phyloP scores from a whole-genome alignment of 2,329 filamentous ascomycete genomes.

The Salinomyces thailandicus region DNA sequence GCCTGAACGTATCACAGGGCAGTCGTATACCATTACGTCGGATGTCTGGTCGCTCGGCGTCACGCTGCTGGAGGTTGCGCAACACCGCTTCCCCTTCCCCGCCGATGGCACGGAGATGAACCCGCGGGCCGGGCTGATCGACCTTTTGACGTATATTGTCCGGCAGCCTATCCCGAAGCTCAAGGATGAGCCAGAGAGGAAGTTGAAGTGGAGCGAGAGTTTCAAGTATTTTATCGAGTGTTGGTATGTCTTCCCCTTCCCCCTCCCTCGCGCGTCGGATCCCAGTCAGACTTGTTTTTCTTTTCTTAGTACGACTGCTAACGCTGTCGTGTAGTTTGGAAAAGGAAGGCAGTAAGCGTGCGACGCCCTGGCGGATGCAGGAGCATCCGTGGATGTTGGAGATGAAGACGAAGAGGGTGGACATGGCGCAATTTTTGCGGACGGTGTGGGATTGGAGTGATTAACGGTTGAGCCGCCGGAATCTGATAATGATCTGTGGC shows the following conservation, averaged over 20 bases:
- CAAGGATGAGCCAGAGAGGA: slow-evolving; percentile 70
- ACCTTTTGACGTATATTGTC: slow-evolving; percentile 94
- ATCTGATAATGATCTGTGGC: no score
- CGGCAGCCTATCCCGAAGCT: slow-evolving; percentile 88
- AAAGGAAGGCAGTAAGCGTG: slow-evolving; percentile 77
- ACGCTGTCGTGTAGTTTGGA: slow-evolving; percentile 62
- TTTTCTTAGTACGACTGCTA: no score
- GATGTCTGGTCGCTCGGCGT: slow-evolving; percentile 98
- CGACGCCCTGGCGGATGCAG: slow-evolving; percentile 95
- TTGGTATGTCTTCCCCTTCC: slow-evolving; percentile 58
- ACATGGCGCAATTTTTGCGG: slow-evolving; percentile 87
- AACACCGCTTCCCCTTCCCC: slow-evolving; percentile 96
- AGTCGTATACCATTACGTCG: slow-evolving; percentile 96
- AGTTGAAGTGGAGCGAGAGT: slow-evolving; percentile 89
- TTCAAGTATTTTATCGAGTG: slow-evolving; percentile 99
- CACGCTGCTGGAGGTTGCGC: slow-evolving; percentile 95
- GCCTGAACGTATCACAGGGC: slow-evolving; percentile 91
- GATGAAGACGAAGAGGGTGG: slow-evolving; percentile 91
- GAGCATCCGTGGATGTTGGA: slow-evolving; percentile 99
- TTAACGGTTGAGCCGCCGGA: no score
- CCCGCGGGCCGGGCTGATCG: slow-evolving; percentile 82
- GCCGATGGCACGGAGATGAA: slow-evolving; percentile 94
- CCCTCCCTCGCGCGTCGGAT: no score
- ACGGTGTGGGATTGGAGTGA: slow-evolving; percentile 99
- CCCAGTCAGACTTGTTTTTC: neutral